Conservation (phyloP, 495 filamentous ascomycete species). For the Alectoria sarmentosa region DNA sequence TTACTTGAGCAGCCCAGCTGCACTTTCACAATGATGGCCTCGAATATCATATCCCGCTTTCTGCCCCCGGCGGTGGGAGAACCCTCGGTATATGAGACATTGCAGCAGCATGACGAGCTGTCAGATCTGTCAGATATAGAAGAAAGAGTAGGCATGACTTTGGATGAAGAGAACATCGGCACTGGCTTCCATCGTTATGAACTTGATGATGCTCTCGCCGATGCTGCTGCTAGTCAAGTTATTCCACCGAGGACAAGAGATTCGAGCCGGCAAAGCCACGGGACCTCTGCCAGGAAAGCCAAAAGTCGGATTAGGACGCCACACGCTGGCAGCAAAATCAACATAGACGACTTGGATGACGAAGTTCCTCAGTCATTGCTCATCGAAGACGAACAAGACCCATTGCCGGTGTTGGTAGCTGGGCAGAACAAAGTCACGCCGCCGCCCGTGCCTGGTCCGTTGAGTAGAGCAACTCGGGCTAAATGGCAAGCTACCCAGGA, state of each 20-base stretch:
- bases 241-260: background rate
- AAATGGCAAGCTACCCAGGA: slow-evolving; percentile 62
- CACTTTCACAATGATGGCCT: slow-evolving; percentile 54
- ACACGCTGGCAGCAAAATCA: background rate
- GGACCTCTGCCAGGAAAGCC: slow-evolving; percentile 32
- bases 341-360: slow-evolving; percentile 76
- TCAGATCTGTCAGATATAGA: slow-evolving; percentile 57
- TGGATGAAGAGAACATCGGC: slow-evolving; percentile 63
- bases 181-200: slow-evolving; percentile 65
- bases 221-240: slow-evolving; percentile 54
- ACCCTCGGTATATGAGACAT: slow-evolving; percentile 64
- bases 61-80: slow-evolving; percentile 53
- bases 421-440: slow-evolving; percentile 31
- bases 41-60: slow-evolving; percentile 69
- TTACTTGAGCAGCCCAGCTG: background rate
- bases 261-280: background rate
- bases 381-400: slow-evolving; percentile 55
- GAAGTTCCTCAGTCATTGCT: slow-evolving; percentile 88
- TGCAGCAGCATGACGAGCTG: slow-evolving; percentile 53
- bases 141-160: slow-evolving; percentile 55
- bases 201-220: slow-evolving; percentile 56
- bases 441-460: slow-evolving; percentile 44
- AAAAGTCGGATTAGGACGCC: slow-evolving; percentile 34
- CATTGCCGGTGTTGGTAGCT: slow-evolving; percentile 33
- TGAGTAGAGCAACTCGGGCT: slow-evolving; percentile 45